Percentiles rank a stretch among this genome's conserved stretches.
Evolutionary conservation across 352 stramenopile species (phyloP).

Genomic region (Pilasporangium apinafurcum): DNA sequence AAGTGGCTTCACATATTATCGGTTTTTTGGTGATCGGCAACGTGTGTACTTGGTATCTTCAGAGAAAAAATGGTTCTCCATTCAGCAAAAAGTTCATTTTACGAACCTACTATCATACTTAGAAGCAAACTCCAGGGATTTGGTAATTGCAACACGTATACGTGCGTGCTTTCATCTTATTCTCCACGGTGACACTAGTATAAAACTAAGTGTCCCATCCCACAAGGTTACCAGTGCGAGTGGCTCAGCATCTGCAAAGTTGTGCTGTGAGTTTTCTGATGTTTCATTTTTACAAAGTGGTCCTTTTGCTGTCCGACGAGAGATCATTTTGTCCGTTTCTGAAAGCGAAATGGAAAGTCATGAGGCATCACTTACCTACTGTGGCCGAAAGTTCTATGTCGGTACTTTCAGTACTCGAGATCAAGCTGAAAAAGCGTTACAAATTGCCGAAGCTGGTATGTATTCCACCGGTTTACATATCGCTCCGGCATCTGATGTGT

Average conservation of each 20-base stretch:
- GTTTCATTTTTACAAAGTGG: constrained; percentile 23
- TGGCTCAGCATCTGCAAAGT: too few species aligned
- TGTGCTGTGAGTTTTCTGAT: constrained; percentile 29
- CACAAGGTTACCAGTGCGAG: too few species aligned
- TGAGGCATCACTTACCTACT: constrained; percentile 33
- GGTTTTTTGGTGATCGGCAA: constrained; percentile 49
- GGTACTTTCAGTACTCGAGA: constrained; percentile 38
- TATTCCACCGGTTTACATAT: constrained; percentile 24
- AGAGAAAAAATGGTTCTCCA: constrained; percentile 42
- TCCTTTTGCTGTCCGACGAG: constrained; percentile 38
- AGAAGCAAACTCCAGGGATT: constrained; percentile 23
- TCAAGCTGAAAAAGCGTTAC: constrained; percentile 36
- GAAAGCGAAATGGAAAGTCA: constrained; percentile 42
- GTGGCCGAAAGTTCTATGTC: constrained; percentile 39
- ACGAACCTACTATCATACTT: constrained; percentile 43
- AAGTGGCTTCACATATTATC: constrained; percentile 47
- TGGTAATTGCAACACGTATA: constrained; percentile 20
- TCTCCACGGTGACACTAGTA: constrained; percentile 17
- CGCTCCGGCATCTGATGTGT: constrained; percentile 13
- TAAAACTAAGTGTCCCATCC: neutral
- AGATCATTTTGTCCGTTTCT: constrained; percentile 26
- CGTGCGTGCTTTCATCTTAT: constrained; percentile 31
- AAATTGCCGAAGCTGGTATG: constrained; percentile 26
- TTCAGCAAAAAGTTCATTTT: constrained; percentile 17
- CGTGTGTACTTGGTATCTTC: constrained; percentile 47